Conservation (phyloP, 1,284 basidiomycete genomes). For the Leucoagaricus sp. region DNA sequence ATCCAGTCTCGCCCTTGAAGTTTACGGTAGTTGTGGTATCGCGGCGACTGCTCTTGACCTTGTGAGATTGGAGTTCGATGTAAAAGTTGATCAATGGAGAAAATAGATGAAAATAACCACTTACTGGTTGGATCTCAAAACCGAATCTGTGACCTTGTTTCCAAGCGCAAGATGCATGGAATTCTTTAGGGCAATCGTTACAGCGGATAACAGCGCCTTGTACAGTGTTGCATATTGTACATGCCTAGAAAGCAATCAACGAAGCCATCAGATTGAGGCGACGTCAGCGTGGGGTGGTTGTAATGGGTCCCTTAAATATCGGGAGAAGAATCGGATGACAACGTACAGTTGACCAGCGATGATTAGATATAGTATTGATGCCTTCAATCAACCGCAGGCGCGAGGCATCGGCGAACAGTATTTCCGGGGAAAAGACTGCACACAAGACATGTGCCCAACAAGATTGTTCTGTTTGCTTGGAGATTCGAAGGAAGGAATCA, state of each 20-base stretch:
- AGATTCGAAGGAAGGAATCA: conserved; percentile 78
- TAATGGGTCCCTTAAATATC: neutral
- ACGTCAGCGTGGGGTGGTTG: neutral
- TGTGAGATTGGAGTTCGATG: no score
- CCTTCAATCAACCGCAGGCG: conserved; percentile 83
- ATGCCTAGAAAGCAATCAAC: no score
- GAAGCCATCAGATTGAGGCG: neutral
- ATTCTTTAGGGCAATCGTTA: conserved; percentile 77
- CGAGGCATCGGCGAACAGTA: conserved; percentile 75
- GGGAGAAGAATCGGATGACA: neutral
- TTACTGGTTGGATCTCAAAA: conserved; percentile 85
- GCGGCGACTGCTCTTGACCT: conserved; percentile 77
- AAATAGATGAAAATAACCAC: conserved; percentile 37
- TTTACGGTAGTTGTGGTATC: conserved; percentile 66
- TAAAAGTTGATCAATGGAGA: no score
- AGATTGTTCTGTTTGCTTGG: conserved; percentile 93
- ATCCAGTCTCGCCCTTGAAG: conserved; percentile 88
- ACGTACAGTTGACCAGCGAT: conserved; percentile 67
- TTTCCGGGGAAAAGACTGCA: conserved; percentile 84
- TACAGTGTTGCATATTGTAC: conserved; percentile 60
- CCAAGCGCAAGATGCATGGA: conserved; percentile 93
- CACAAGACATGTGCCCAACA: conserved; percentile 94
- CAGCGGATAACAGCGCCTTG: conserved; percentile 87
- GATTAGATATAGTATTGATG: conserved; percentile 70
- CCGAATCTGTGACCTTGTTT: conserved; percentile 80